These are phyloP conservation scores for Lotmaria passim DNA, from an alignment of 208 protist species.

Conservation along the genomic window DNA sequence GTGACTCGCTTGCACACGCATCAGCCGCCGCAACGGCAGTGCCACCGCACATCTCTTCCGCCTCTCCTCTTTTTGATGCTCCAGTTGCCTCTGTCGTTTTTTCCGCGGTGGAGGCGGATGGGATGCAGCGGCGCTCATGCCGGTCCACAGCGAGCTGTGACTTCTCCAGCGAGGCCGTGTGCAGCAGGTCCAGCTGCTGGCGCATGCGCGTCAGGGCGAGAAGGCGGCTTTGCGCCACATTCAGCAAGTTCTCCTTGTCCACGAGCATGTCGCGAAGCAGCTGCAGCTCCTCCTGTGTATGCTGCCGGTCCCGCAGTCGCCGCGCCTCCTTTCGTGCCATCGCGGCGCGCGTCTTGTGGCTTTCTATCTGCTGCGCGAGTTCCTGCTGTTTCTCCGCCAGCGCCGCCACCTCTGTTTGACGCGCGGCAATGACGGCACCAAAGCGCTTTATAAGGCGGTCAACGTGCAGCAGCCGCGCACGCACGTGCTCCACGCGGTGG, in stretches of 20 bases:
- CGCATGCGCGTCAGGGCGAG: conserved; percentile 42
- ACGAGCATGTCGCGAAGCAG: conserved; percentile 61
- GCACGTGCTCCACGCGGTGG: conserved; percentile 10
- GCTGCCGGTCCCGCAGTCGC: conserved; percentile 41
- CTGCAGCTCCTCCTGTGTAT: conserved; percentile 57
- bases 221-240: conserved; percentile 34
- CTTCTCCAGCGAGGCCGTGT: conserved; percentile 9
- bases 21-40: too few species aligned
- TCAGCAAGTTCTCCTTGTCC: conserved; percentile 56
- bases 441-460: conserved; percentile 22
- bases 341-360: conserved; percentile 19
- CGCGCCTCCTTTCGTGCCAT: conserved; percentile 24
- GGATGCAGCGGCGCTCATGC: too few species aligned
- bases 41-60: neutral
- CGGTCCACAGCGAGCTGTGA: conserved; percentile 9
- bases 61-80: too few species aligned
- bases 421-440: conserved; percentile 21
- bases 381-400: conserved; percentile 21
- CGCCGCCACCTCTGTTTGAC: conserved; percentile 22
- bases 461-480: conserved; percentile 13
- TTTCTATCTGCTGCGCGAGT: conserved; percentile 30
- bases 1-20: too few species aligned
- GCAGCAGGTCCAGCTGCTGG: conserved; percentile 43
- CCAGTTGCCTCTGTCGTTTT: neutral
- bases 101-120: neutral